Evolutionary conservation across 83 land plant genomes (phyloP).

Genomic region (Thuja plicata): DNA sequence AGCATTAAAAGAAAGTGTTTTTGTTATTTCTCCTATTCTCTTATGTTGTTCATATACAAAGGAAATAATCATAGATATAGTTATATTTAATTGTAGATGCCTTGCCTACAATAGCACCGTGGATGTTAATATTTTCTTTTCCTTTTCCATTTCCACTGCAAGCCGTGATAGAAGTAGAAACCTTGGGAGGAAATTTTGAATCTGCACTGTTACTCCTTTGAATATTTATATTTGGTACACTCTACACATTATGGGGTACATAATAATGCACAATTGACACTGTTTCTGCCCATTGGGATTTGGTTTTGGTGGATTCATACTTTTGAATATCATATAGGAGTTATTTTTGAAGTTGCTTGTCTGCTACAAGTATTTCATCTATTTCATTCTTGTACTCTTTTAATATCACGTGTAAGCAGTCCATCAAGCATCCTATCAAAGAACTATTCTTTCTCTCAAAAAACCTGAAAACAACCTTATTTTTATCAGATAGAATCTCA

Average conservation of each 20-base stretch:
- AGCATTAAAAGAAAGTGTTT: too few relatives aligned
- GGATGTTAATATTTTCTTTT: too few relatives aligned
- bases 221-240: too few relatives aligned
- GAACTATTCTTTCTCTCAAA: slow-evolving; percentile 89
- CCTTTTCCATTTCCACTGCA: slow-evolving; percentile 17
- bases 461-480: slow-evolving; percentile 32
- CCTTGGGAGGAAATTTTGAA: background rate
- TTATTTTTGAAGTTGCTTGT: slow-evolving; percentile 90
- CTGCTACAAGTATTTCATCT: slow-evolving; percentile 86
- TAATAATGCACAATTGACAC: slow-evolving; percentile 23
- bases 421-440: slow-evolving; percentile 86
- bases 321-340: slow-evolving; percentile 89
- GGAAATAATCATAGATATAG: too few relatives aligned
- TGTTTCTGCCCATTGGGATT: slow-evolving; percentile 46
- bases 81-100: slow-evolving; percentile 13
- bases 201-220: background rate
- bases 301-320: slow-evolving; percentile 72
- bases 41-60: too few relatives aligned
- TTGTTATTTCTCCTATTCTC: too few relatives aligned
- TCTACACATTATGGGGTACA: slow-evolving; percentile 14
- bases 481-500: background rate
- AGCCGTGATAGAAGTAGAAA: slow-evolving; percentile 8
- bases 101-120: background rate
- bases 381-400: slow-evolving; percentile 93
- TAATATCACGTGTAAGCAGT: slow-evolving; percentile 73